Evolutionary conservation across 192 early-diverging fungal species (phyloP).

Genomic region (Coemansia sp.): DNA sequence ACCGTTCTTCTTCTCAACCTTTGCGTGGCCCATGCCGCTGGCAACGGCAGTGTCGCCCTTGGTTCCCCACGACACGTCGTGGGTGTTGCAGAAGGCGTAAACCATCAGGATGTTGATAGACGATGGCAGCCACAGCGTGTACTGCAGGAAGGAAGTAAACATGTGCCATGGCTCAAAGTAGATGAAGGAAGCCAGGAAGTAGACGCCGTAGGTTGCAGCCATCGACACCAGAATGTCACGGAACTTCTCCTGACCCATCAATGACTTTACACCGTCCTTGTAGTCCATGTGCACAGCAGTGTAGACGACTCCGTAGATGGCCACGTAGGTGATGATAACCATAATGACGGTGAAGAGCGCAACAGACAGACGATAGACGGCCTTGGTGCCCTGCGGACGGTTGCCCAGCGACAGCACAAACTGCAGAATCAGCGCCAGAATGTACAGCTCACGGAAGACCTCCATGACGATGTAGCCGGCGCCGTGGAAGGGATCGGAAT

Average conservation of each 20-base stretch:
- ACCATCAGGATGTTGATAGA: constrained; percentile 92
- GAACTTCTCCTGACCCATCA: constrained; percentile 61
- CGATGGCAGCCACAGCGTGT: constrained; percentile 82
- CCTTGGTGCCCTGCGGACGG: constrained; percentile 88
- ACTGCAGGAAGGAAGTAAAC: constrained; percentile 86
- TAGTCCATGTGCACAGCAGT: constrained; percentile 52
- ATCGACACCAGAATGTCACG: constrained; percentile 80
- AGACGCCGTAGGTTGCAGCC: constrained; percentile 79
- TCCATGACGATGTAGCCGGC: constrained; percentile 64
- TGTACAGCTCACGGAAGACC: constrained; percentile 72
- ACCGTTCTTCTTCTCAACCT: constrained; percentile 67
- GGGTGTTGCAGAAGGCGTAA: constrained; percentile 92
- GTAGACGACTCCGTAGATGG: constrained; percentile 62
- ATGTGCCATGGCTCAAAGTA: constrained; percentile 91
- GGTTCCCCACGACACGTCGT: constrained; percentile 96
- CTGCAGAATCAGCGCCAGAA: constrained; percentile 76
- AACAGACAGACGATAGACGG: constrained; percentile 72
- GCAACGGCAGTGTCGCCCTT: constrained; percentile 78
- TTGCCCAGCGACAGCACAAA: constrained; percentile 94
- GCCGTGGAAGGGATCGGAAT: constrained; percentile 62
- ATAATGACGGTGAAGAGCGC: constrained; percentile 86
- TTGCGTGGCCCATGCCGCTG: constrained; percentile 78
- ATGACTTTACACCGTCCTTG: constrained; percentile 37
- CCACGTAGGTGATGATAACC: constrained; percentile 78
- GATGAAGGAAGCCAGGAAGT: constrained; percentile 74